Base-by-base conservation (phyloP, 352 stramenopile genomes). In the Pythium myriotylum region DNA sequence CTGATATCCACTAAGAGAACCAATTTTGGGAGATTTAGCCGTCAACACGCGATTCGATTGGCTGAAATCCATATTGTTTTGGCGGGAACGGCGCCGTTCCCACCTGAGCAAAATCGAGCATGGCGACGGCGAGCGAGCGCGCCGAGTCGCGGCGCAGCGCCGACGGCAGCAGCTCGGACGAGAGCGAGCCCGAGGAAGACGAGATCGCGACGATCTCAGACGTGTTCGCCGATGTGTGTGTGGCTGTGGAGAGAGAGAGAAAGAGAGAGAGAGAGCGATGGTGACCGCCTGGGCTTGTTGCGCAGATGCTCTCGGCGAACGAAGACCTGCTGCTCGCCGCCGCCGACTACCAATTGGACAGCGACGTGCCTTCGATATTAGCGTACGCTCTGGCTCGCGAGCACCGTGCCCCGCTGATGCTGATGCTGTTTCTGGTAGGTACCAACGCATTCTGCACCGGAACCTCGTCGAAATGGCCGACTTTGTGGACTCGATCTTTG, bases 391-490 rank as follows among this genome's bases (percentile, higher is more conserved):
- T 26, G 22, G 19, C 57, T n/a, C 17, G 41, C 29, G 5, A 35
- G 29, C 29, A 10, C 29, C 10, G 29, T 35, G 29, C 26, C 23
- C 20, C 13, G 16, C 3, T 35, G 2, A 19, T 13, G 26, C 24
- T 23, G 16, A 8, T 41, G 23, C 17, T 52, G 14, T 52, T 5
- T 5, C 29, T 35, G 29, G 16, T 54, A 91, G 79, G 2, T 90
- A 91, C 55, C 84, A 93, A 65, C 78, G 74, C 6, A 74, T 91
- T 40, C 54, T 93, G 42, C 84, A 93, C 48, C 77, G 76, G 24
- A 82, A 91, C 43, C 55, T 93, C 29, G 78, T 93, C 66, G 84
- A 93, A 41, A 93, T 93, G 84, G 79, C 84, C 26, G 74, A 86
- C 48, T 93, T 91, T 53, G 79, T 91, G 46, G 84, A 93, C 68